phyloP scores from a whole-genome alignment of 768 basidiomycete species.

The Boletus barrowsii region DNA sequence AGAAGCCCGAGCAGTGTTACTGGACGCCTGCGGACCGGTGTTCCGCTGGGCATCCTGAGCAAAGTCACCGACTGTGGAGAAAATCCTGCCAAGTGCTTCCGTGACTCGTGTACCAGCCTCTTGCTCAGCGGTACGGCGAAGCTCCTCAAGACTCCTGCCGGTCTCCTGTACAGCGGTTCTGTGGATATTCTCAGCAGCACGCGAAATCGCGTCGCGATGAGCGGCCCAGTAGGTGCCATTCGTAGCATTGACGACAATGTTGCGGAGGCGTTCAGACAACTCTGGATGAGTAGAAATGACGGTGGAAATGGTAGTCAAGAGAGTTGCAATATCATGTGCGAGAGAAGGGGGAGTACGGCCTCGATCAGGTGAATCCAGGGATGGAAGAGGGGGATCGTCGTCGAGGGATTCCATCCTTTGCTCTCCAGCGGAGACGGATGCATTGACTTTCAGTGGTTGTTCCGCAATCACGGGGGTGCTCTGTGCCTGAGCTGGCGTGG shows the following conservation, averaged over 20 bases:
- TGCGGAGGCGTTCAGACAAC: conserved; percentile 62
- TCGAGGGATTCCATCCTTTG: conserved; percentile 14
- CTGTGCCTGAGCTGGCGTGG: conserved; percentile 35
- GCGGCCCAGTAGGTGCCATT: conserved; percentile 67
- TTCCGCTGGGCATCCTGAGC: conserved; percentile 18
- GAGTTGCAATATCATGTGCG: conserved; percentile 58
- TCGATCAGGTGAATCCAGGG: conserved; percentile 35
- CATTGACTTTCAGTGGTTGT: conserved; percentile 19
- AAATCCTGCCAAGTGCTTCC: conserved; percentile 57
- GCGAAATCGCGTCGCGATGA: conserved; percentile 58
- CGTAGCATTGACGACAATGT: conserved; percentile 57
- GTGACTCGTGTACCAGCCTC: conserved; percentile 64
- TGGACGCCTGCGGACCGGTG: neutral
- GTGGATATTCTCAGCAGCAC: conserved; percentile 53
- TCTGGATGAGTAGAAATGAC: conserved; percentile 68
- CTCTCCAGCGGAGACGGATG: conserved; percentile 7
- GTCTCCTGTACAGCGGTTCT: conserved; percentile 41
- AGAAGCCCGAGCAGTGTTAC: neutral
- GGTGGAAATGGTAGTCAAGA: conserved; percentile 55
- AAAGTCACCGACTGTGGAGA: conserved; percentile 49
- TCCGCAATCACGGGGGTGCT: conserved; percentile 39
- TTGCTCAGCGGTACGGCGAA: conserved; percentile 52
- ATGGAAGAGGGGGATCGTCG: conserved; percentile 51
- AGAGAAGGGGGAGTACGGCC: conserved; percentile 42
- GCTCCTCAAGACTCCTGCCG: conserved; percentile 40